Conservation (phyloP, 2,329 filamentous ascomycete species). For the Cladosporium oxysporum region DNA sequence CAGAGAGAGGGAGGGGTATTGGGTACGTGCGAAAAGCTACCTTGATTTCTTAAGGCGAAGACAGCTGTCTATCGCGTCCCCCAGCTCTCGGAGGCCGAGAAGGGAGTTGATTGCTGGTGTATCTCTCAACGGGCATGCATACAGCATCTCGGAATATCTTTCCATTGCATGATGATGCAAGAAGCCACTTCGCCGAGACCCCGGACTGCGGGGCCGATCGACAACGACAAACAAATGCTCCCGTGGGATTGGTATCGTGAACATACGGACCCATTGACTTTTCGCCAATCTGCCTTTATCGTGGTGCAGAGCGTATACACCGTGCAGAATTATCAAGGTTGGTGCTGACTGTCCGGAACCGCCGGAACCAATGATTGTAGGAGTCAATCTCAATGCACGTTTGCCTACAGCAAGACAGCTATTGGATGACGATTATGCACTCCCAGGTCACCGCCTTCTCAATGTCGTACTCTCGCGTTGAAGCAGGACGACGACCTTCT, state of each 20-base stretch:
- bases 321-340: neutral
- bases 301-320: neutral
- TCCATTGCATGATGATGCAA: conserved; percentile 5
- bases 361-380: neutral
- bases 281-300: neutral
- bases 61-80: neutral
- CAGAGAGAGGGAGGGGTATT: neutral
- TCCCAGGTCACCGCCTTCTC: neutral
- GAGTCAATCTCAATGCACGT: neutral
- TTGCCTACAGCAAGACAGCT: neutral
- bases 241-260: neutral
- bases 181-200: neutral
- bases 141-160: conserved; percentile 1
- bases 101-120: neutral
- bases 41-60: neutral
- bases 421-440: neutral
- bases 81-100: neutral
- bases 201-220: conserved; percentile 14
- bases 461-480: neutral
- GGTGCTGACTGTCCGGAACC: neutral
- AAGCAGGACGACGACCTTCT: neutral
- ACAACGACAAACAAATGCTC: neutral
- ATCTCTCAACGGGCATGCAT: conserved; percentile 14
- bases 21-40: neutral
- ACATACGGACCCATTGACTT: neutral